These are phyloP conservation scores for Phytophthora quininea DNA, from an alignment of 352 stramenopile genomes.

Conservation along the genomic window DNA sequence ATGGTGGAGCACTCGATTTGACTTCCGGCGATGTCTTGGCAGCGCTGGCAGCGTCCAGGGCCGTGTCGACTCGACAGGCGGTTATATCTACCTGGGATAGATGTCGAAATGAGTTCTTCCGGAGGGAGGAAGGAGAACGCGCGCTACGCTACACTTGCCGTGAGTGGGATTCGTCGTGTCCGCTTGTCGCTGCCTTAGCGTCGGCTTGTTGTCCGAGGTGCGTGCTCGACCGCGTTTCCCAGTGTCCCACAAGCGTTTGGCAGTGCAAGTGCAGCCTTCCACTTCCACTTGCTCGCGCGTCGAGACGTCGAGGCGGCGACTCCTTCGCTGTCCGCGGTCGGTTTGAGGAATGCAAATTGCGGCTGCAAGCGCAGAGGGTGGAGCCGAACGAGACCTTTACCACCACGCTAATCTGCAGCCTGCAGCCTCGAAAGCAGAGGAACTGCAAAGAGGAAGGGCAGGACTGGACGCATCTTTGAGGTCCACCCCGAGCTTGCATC, in stretches of 20 bases:
- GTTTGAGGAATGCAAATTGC: constrained; percentile 35
- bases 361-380: constrained; percentile 26
- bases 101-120: constrained; percentile 33
- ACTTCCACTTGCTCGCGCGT: constrained; percentile 4
- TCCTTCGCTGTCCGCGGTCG: background rate
- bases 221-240: constrained; percentile 22
- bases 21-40: constrained; percentile 4
- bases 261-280: no score
- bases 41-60: background rate
- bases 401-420: constrained; percentile 18
- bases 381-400: constrained; percentile 16
- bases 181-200: constrained; percentile 17
- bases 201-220: constrained; percentile 5
- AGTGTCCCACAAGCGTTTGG: constrained; percentile 10
- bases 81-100: constrained; percentile 34
- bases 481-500: constrained; percentile 30
- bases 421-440: constrained; percentile 12
- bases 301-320: constrained; percentile 17
- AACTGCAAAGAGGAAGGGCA: constrained; percentile 43
- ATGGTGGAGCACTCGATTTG: background rate
- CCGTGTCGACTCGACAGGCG: background rate
- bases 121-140: constrained; percentile 13
- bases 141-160: constrained; percentile 15
- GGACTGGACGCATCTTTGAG: constrained; percentile 23
- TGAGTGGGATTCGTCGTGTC: constrained; percentile 29